A percentile compares a stretch with the other conserved stretches of the same genome.
phyloP scores from a whole-genome alignment of 305 asterid species.

The Solanum aculeatissimum region DNA sequence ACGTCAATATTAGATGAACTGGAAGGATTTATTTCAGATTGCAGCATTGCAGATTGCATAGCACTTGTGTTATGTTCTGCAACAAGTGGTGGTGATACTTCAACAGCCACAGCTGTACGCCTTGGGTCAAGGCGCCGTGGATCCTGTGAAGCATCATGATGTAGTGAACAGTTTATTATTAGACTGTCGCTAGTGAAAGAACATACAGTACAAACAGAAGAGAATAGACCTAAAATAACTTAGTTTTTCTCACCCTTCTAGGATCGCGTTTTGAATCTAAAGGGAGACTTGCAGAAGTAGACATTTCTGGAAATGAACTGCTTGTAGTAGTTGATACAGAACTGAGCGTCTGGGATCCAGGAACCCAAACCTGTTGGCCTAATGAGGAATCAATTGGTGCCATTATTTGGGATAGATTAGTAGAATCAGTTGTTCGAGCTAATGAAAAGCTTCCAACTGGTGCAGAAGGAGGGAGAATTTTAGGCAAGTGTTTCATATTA shows the following conservation, averaged over 20 bases:
- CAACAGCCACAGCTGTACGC: constrained; percentile 45
- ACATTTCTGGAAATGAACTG: constrained; percentile 31
- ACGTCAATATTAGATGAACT: constrained; percentile 21
- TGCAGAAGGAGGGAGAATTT: constrained; percentile 45
- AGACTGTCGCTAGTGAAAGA: not conserved
- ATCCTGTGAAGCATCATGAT: constrained; percentile 51
- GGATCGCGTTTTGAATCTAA: constrained; percentile 92
- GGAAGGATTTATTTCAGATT: constrained; percentile 38
- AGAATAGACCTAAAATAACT: not conserved
- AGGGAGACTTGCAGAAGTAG: constrained; percentile 39
- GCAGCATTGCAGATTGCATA: constrained; percentile 27
- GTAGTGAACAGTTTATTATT: constrained; percentile 1
- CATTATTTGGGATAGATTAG: constrained; percentile 29
- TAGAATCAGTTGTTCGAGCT: constrained; percentile 32
- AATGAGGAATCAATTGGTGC: constrained; percentile 49
- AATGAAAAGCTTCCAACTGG: constrained; percentile 20
- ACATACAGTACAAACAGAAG: not conserved
- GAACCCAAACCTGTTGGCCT: constrained; percentile 27
- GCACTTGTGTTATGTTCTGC: constrained; percentile 44
- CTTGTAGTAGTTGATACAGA: constrained; percentile 26
- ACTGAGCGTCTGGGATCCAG: constrained; percentile 35
- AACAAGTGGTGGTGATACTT: constrained; percentile 31
- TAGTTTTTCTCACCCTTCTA: constrained; percentile 63
- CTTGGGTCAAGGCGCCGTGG: constrained; percentile 99
- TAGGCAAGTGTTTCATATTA: constrained; percentile 91